Percentiles rank a stretch among this genome's conserved stretches.
phyloP scores from a whole-genome alignment of 768 basidiomycete species.

The Lepiota venenata region DNA sequence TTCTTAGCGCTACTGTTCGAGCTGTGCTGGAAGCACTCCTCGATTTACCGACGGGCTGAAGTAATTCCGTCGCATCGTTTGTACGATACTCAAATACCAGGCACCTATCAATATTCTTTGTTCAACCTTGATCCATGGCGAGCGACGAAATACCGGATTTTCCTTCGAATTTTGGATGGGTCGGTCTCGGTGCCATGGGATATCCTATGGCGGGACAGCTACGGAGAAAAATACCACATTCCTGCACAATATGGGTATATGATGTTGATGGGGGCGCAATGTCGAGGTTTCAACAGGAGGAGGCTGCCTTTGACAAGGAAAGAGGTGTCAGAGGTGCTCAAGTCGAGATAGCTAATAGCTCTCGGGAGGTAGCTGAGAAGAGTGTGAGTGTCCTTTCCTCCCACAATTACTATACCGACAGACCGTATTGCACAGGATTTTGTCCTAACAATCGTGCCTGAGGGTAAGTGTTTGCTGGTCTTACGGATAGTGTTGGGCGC shows the following conservation, averaged over 20 bases:
- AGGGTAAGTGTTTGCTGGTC: conserved; percentile 21
- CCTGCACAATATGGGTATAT: conserved; percentile 28
- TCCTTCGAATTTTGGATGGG: conserved; percentile 26
- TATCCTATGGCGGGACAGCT: conserved; percentile 40
- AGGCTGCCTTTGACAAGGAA: conserved; percentile 6
- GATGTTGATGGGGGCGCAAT: conserved; percentile 29
- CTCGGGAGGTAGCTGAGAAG: conserved; percentile 33
- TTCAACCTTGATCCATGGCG: neutral
- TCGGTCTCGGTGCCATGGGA: conserved; percentile 42
- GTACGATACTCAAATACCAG: neutral
- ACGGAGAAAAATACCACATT: conserved; percentile 24
- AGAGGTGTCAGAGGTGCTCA: conserved; percentile 1
- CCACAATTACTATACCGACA: neutral
- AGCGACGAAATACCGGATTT: conserved; percentile 13
- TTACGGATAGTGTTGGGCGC: neutral
- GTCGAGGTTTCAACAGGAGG: conserved; percentile 23
- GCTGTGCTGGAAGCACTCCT: too few species aligned
- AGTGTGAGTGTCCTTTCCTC: conserved; percentile 24
- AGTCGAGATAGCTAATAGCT: conserved; percentile 20
- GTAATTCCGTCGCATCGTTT: neutral
- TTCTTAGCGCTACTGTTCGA: too few species aligned
- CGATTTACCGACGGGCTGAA: neutral
- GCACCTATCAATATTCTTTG: neutral
- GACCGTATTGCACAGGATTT: conserved; percentile 25
- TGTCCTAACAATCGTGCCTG: conserved; percentile 38